Base-by-base conservation (phyloP, 768 basidiomycete species). In the Mycena capillaripes region DNA sequence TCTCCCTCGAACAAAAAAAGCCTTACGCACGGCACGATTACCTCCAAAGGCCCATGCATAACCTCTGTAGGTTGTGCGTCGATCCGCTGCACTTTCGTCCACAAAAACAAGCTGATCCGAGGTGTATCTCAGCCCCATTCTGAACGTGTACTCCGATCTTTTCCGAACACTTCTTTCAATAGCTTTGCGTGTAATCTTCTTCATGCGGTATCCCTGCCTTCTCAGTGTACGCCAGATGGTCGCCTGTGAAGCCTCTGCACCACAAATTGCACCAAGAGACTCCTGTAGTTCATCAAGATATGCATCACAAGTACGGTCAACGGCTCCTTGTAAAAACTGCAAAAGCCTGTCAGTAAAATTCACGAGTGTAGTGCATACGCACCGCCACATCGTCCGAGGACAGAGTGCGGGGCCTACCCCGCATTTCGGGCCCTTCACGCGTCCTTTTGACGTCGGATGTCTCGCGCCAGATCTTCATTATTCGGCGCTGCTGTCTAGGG, bases 1-100 rank as follows among this genome's bases (percentile, higher is more conserved):
- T 7, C 21, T 7, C 19, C 63, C 63, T 4, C 63, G 36, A 19
- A 79, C 70, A 74, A 79, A 80, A 52, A 74, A 81, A 21, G 75
- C 75, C 29, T 71, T 59, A 4, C 72, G 67, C 7, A 73, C 69
- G 16, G 78, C 79, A 14, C 75, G 66, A 0, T 34, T n/a, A 4
- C 80, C 81, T 6, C 34, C 58, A 12, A 75, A 75, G 8, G 79
- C 75, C 82, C 82, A 84, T 4, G 71, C 82, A n/a, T 56, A 67
- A n/a, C 71, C 62, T 14, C 79, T 36, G 14, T 76, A 72, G 0
- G 75, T 69, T 8, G 78, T 82, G 6, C 66, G 69, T 4, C 78
- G 71, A 66, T 82, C 81, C 36, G 74, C 78, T 2, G 79, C 65
- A 59, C 76, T 78, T 60, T 82, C 80, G 64, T 84, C 83, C 8